Evolutionary conservation across 2,329 filamentous ascomycete species (phyloP), one percentile per base, ranked within the genome.

Genomic region (Hymenoscyphus infarciens): DNA sequence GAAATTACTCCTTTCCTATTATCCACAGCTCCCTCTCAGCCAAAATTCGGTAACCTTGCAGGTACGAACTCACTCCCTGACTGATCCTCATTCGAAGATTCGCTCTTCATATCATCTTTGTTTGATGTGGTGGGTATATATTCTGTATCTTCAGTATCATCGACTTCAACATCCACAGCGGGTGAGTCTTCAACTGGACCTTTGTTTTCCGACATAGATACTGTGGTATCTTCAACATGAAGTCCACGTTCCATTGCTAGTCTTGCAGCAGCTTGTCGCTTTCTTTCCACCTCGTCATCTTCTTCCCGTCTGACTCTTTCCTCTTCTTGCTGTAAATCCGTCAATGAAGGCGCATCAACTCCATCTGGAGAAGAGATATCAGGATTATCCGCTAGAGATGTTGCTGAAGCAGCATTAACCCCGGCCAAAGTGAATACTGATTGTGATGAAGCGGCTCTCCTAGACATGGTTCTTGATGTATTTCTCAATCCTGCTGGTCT

Each of bases 41-140:
- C 76, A 75, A 75, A 87, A 84, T 79, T 78, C 42, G 85, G 85
- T 63, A 88, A 72, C 63, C 84, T 78, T 39, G 85, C 85, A 3
- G 85, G 84, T 25, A 87, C 77, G 67, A 87, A 87, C 1, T 75
- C 74, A 22, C 72, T 67, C 22, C 71, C 66, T 35, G 63, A 65
- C 52, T 67, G 64, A 33, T 73, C 67, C 22, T 72, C 69, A 22
- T 59, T 7, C 25, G 58, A 31, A 39, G 29, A 13, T 16, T 63
- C 57, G n/a, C 29, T 62, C 27, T 35, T 57, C 19, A 29, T 16
- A 22, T 42, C 42, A 11, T 53, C 19, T 31, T 29, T 22, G 16
- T n/a, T 45, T 27, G 56, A 27, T 11, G 31, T 45, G 4, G 56
- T 35, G 13, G 63, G 60, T 22, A 60, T 57, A 19, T 63, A 64